Evolutionary conservation across 2,329 filamentous ascomycete species (phyloP).

Genomic region (Penicillium vulpinum): DNA sequence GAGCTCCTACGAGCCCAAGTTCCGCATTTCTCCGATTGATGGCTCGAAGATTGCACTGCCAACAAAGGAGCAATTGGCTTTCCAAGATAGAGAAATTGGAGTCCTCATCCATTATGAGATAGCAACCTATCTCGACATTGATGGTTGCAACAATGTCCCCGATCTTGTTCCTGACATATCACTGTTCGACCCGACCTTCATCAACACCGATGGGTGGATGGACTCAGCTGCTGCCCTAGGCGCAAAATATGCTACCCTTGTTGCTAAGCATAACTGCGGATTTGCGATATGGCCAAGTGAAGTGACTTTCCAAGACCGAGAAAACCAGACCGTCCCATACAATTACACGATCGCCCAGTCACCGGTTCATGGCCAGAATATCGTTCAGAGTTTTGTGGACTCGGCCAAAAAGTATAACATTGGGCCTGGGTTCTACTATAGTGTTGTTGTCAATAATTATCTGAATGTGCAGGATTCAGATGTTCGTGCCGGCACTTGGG

Average conservation of each 20-base stretch:
- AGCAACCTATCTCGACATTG: conserved; percentile 13
- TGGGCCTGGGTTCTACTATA: conserved; percentile 26
- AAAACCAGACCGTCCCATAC: conserved; percentile 26
- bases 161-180: conserved; percentile 13
- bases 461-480: conserved; percentile 19
- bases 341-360: conserved; percentile 32
- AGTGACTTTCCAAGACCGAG: conserved; percentile 25
- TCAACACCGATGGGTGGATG: not conserved
- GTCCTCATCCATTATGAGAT: conserved; percentile 11
- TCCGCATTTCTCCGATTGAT: conserved; percentile 9
- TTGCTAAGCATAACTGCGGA: conserved; percentile 35
- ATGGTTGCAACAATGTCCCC: conserved; percentile 12
- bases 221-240: conserved; percentile 23
- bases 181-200: not conserved
- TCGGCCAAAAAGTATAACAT: conserved; percentile 24
- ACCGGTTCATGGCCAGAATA: conserved; percentile 24
- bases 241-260: conserved; percentile 32
- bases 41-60: conserved; percentile 12
- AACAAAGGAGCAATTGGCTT: conserved; percentile 12
- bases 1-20: conserved; percentile 7
- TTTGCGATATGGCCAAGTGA: conserved; percentile 32
- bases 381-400: conserved; percentile 25
- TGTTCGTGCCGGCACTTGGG: conserved; percentile 8
- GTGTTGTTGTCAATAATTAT: conserved; percentile 34
- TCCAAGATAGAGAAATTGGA: conserved; percentile 13